phyloP scores from a whole-genome alignment of 192 early-diverging fungal genomes.

The Coemansia sp. region DNA sequence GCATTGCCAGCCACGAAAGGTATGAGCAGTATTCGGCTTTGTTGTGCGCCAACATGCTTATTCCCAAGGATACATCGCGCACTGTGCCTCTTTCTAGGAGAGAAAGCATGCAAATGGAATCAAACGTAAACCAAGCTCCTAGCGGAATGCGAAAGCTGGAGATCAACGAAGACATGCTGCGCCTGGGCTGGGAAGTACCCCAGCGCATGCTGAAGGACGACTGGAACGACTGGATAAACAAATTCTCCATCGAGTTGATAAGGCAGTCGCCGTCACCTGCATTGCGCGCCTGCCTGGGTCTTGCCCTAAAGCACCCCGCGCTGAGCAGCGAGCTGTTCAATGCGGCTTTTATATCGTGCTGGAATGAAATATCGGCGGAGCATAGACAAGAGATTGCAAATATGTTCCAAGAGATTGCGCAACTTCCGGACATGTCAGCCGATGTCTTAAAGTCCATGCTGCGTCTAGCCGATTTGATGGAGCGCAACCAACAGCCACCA shows the following conservation, averaged over 20 bases:
- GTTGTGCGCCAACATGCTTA: constrained; percentile 74
- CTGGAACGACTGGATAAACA: constrained; percentile 95
- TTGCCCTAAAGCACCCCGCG: constrained; percentile 80
- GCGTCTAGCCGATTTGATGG: constrained; percentile 98
- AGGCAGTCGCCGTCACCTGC: constrained; percentile 97
- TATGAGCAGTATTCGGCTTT: constrained; percentile 83
- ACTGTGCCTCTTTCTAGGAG: constrained; percentile 1
- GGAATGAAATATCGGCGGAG: constrained; percentile 88
- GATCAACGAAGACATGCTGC: constrained; percentile 63
- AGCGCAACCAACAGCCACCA: constrained; percentile 93
- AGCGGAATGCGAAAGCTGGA: constrained; percentile 17
- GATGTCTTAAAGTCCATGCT: constrained; percentile 91
- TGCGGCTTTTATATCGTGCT: constrained; percentile 96
- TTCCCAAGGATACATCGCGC: constrained; percentile 26
- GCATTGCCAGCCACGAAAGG: constrained; percentile 64
- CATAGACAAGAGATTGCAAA: constrained; percentile 88
- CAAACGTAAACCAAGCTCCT: background rate
- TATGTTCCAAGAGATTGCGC: constrained; percentile 79
- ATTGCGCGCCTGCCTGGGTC: constrained; percentile 83
- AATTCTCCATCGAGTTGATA: constrained; percentile 87
- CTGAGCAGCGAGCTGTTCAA: constrained; percentile 93
- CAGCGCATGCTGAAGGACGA: constrained; percentile 68
- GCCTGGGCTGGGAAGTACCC: constrained; percentile 77
- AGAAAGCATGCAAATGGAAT: background rate
- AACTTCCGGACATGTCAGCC: constrained; percentile 83